Percentiles rank a stretch among this genome's conserved stretches.
phyloP scores from a whole-genome alignment of 202 grass and related monocot species.

The Panicum virgatum region DNA sequence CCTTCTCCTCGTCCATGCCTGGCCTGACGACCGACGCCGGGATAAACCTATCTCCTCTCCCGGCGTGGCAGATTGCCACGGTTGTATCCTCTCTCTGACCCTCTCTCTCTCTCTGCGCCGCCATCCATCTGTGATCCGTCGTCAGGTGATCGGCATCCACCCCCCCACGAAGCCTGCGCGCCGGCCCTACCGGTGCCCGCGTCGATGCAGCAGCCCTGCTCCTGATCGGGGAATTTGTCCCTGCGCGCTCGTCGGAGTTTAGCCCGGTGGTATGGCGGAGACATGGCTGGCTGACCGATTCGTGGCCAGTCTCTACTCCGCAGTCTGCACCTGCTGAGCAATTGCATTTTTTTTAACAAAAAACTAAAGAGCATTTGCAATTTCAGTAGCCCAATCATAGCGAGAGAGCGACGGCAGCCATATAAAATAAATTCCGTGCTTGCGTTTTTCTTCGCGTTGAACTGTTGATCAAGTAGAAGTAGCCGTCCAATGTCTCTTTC shows the following conservation, averaged over 20 bases:
- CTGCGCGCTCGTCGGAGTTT: not conserved
- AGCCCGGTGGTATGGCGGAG: not conserved
- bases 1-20: conserved; percentile 15
- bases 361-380: not conserved
- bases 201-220: not conserved
- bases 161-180: not conserved
- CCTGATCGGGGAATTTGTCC: not conserved
- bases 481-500: not conserved
- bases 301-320: too few relatives aligned
- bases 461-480: not conserved
- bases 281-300: too few relatives aligned
- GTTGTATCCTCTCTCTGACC: not conserved
- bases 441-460: not conserved
- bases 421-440: not conserved
- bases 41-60: not conserved
- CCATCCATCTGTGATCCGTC: not conserved
- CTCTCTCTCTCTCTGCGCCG: not conserved
- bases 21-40: not conserved
- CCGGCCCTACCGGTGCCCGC: not conserved
- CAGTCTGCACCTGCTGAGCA: not conserved
- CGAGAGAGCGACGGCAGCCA: not conserved
- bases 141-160: not conserved
- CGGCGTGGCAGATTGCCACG: conserved; percentile 33
- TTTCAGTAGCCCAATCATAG: not conserved
- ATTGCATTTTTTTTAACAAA: not conserved